Conservation (phyloP, 129 eudicot genomes). For the Centella asiatica region DNA sequence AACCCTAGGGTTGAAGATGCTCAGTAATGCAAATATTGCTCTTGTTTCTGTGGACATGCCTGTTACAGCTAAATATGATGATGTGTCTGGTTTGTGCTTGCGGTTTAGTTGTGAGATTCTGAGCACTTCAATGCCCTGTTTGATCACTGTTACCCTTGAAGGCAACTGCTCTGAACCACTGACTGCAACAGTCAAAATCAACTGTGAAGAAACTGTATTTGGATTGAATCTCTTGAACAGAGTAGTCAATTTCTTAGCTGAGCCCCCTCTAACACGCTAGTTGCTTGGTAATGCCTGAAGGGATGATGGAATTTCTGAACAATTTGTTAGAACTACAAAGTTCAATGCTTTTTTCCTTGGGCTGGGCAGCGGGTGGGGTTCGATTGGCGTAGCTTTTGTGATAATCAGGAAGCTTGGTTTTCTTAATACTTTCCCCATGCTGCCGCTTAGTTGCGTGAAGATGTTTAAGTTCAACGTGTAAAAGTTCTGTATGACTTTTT, state of each 20-base stretch:
- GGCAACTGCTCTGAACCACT: slow-evolving; percentile 83
- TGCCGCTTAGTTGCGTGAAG: too few species aligned
- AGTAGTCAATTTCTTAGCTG: slow-evolving; percentile 70
- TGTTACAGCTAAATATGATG: slow-evolving; percentile 64
- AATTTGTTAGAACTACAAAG: too few species aligned
- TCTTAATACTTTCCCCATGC: too few species aligned
- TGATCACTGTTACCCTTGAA: slow-evolving; percentile 63
- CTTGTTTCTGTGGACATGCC: slow-evolving; percentile 85
- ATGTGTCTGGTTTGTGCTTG: slow-evolving; percentile 72
- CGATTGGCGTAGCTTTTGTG: too few species aligned
- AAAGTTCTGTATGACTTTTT: too few species aligned
- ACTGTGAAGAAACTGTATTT: slow-evolving; percentile 97
- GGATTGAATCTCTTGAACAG: slow-evolving; percentile 86
- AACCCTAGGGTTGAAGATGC: slow-evolving; percentile 70
- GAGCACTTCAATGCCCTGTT: slow-evolving; percentile 68
- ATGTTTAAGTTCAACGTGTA: too few species aligned
- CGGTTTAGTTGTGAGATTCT: slow-evolving; percentile 74
- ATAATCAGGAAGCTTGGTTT: too few species aligned
- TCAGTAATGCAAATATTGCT: slow-evolving; percentile 66
- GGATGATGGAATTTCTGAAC: too few species aligned
- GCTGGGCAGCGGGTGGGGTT: too few species aligned
- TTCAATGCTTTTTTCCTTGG: too few species aligned
- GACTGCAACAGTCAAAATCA: slow-evolving; percentile 61
- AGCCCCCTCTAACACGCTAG: slow-evolving; percentile 27
- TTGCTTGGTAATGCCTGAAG: too few species aligned